Conservation (phyloP, 306 rosid genomes). For the Lablab purpureus region DNA sequence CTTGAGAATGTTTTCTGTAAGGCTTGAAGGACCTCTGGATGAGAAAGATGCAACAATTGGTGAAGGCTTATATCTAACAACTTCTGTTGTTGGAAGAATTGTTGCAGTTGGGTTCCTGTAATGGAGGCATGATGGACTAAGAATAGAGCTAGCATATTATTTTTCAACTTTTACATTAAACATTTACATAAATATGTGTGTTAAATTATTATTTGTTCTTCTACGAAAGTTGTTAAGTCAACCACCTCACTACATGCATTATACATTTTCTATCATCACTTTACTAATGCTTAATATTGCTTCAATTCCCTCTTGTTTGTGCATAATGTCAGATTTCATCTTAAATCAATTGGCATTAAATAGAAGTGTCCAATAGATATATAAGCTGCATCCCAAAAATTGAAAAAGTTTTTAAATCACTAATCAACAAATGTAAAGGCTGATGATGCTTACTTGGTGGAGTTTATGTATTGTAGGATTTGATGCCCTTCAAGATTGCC, state of each 20-base stretch:
- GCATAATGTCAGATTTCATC: neutral
- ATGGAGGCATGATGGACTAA: conserved; percentile 12
- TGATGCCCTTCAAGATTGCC: conserved; percentile 70
- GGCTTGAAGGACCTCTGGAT: conserved; percentile 86
- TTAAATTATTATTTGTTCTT: conserved; percentile 1
- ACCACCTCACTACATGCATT: conserved; percentile 6
- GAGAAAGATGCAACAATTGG: conserved; percentile 90
- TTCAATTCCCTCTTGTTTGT: neutral
- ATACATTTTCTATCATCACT: neutral
- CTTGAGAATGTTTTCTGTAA: conserved; percentile 92
- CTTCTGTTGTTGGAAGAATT: conserved; percentile 72
- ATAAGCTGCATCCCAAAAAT: too few species aligned
- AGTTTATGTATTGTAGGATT: conserved; percentile 76
- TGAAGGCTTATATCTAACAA: conserved; percentile 64
- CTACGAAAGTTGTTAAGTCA: neutral
- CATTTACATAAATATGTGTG: neutral
- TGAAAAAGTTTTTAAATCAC: neutral
- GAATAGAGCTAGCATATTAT: conserved; percentile 2
- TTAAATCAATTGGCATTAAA: too few species aligned
- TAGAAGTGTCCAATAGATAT: too few species aligned
- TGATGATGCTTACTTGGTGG: conserved; percentile 72
- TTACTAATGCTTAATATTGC: neutral
- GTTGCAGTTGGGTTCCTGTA: conserved; percentile 78
- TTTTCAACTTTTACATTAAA: conserved; percentile 7
- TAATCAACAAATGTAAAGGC: neutral